Evolutionary conservation across 1,284 basidiomycete species (phyloP), one percentile per base, ranked within the genome.

Genomic region (Inonotus obliquus): DNA sequence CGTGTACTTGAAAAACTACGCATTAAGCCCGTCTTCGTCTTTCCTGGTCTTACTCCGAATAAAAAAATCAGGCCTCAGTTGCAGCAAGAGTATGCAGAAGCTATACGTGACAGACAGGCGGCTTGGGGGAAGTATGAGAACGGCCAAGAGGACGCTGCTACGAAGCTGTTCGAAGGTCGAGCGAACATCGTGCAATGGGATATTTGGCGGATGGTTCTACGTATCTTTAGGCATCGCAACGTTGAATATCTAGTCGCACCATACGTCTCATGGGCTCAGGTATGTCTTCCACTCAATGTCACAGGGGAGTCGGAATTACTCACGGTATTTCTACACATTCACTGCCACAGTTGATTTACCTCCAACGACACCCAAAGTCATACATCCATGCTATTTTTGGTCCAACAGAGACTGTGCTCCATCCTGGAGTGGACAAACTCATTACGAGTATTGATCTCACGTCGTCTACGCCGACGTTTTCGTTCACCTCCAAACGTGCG

Each of bases 11-110:
- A 98, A 81, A 90, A 89, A 76, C 79, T 91, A 51, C 88, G 84
- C 66, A 96, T 99, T 80, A 98, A 97, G 73, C 97, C 96, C 27
- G 94, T 99, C 38, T 98, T 99, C 71, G 94, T 99, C 55, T 97
- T 99, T 75, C 86, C 92, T 47, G 96, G 96, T 14, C 79, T 97
- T 41, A 74, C 81, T 2, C 89, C 85, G 13, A 86, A 82, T 71
- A 86, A 85, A 68, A 84, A 87, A 61, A 81, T 78, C 76, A 87
- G 85, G 70, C 79, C 78, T 21, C 65, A 71, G 67, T 58, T 77
- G 64, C 76, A 80, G 65, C 76, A 81, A 57, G 89, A 89, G 67
- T 78, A 85, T 68, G 82, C 79, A 54, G 90, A 92, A 44, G 88
- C 87, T 23, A 89, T 87, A 69, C 79, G 85, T 57, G 91, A 92